Conservation (phyloP, 1,284 basidiomycete genomes). For the Ganoderma resinaceum region DNA sequence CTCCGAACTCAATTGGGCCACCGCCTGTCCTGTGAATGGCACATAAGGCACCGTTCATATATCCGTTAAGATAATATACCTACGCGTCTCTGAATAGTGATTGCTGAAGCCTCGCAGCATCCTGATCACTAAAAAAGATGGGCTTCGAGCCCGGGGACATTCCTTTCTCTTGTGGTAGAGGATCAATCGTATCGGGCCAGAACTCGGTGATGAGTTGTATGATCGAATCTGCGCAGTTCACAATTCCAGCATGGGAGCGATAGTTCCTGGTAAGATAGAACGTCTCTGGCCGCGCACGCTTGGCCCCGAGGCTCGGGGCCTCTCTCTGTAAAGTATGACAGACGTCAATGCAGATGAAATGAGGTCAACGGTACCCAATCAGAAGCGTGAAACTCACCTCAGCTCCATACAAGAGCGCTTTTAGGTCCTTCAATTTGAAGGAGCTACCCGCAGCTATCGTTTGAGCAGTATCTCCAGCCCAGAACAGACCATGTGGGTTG, state of each 20-base stretch:
- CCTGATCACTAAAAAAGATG: conserved; percentile 56
- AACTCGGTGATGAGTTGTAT: conserved; percentile 65
- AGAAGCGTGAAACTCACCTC: no score
- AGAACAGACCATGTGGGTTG: conserved; percentile 74
- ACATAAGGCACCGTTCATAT: background rate
- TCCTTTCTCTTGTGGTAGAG: conserved; percentile 62
- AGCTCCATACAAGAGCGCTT: conserved; percentile 30
- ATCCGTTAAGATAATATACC: conserved; percentile 14
- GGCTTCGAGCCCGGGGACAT: conserved; percentile 64
- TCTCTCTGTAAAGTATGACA: no score
- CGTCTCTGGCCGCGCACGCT: conserved; percentile 43
- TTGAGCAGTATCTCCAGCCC: conserved; percentile 83
- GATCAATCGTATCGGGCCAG: conserved; percentile 74
- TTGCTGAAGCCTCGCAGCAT: conserved; percentile 58
- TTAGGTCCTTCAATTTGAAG: conserved; percentile 76
- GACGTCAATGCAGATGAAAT: no score
- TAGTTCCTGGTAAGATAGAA: conserved; percentile 75
- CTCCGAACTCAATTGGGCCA: background rate
- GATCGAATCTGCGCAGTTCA: conserved; percentile 69
- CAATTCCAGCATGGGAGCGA: conserved; percentile 71
- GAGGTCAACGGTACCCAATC: no score
- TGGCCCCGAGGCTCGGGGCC: background rate
- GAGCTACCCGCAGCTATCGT: conserved; percentile 78
- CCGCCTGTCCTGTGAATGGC: background rate
- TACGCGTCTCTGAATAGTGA: conserved; percentile 60